Evolutionary conservation across 179 eudicot species (phyloP).

Genomic region (Camellia oleifera): DNA sequence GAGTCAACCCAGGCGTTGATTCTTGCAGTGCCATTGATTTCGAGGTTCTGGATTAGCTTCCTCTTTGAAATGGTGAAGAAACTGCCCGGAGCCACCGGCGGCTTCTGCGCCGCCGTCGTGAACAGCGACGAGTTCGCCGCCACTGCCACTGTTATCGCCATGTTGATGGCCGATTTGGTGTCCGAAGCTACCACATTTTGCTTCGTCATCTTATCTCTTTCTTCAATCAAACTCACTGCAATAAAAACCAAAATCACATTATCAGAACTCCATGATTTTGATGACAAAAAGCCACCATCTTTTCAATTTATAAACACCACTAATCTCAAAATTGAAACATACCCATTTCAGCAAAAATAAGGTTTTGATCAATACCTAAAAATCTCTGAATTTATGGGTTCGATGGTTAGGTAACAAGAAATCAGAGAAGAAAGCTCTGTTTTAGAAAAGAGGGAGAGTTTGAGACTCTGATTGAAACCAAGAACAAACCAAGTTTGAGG

Average conservation of each 20-base stretch:
- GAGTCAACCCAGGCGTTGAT: constrained; percentile 82
- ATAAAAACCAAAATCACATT: background rate
- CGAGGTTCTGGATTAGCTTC: constrained; percentile 58
- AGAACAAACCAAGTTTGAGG: background rate
- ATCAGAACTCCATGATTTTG: background rate
- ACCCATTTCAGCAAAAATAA: constrained; percentile 10
- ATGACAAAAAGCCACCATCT: background rate
- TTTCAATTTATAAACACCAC: background rate
- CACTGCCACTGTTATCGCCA: constrained; percentile 35
- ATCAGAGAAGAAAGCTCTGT: constrained; percentile 15
- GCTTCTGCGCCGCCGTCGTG: constrained; percentile 41
- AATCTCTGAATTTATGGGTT: background rate
- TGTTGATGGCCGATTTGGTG: constrained; percentile 30
- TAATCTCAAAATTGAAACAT: background rate
- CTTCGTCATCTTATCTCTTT: constrained; percentile 37
- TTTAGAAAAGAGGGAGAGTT: constrained; percentile 3
- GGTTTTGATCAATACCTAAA: background rate
- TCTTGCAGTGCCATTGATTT: constrained; percentile 38
- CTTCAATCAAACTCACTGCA: constrained; percentile 12
- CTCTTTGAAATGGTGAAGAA: constrained; percentile 41
- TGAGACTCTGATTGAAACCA: background rate
- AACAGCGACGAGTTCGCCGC: constrained; percentile 31
- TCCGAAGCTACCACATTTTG: constrained; percentile 36
- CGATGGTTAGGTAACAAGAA: background rate
- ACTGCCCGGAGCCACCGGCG: constrained; percentile 45